Evolutionary conservation across 2,329 filamentous ascomycete species (phyloP).

Genomic region (Fusarium compactum): DNA sequence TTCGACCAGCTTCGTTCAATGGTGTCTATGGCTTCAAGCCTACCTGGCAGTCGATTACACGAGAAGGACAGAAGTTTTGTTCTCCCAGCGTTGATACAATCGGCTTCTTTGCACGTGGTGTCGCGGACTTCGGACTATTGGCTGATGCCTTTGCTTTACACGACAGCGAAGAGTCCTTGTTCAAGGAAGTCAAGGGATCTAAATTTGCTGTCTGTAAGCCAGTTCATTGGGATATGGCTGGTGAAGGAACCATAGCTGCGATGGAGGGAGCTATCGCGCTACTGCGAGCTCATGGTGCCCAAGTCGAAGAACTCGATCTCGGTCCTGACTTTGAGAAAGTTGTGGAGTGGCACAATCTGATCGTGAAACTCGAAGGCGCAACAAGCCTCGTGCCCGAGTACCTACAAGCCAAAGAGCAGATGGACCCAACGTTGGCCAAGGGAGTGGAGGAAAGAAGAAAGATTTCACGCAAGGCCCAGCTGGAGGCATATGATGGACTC

Average conservation of each 20-base stretch:
- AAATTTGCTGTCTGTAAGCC: slow-evolving; percentile 69
- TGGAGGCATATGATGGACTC: slow-evolving; percentile 66
- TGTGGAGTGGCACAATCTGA: slow-evolving; percentile 63
- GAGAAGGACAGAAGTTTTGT: slow-evolving; percentile 71
- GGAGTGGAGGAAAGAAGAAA: slow-evolving; percentile 63
- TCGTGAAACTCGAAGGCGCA: slow-evolving; percentile 65
- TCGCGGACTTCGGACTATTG: slow-evolving; percentile 69
- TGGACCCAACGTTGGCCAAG: slow-evolving; percentile 59
- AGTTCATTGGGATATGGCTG: slow-evolving; percentile 62
- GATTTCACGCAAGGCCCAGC: slow-evolving; percentile 60
- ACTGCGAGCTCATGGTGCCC: slow-evolving; percentile 61
- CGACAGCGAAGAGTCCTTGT: slow-evolving; percentile 59
- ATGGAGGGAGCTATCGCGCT: slow-evolving; percentile 56
- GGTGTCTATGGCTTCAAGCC: slow-evolving; percentile 75
- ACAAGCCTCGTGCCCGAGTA: slow-evolving; percentile 68
- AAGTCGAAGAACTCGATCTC: slow-evolving; percentile 67
- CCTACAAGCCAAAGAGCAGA: slow-evolving; percentile 57
- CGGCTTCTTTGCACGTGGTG: slow-evolving; percentile 68
- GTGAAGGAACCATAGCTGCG: slow-evolving; percentile 58
- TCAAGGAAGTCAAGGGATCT: slow-evolving; percentile 57
- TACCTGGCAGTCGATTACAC: slow-evolving; percentile 72
- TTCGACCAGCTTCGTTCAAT: slow-evolving; percentile 74
- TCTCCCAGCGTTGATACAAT: slow-evolving; percentile 71
- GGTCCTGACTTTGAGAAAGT: slow-evolving; percentile 62
- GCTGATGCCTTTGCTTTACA: slow-evolving; percentile 64